These are phyloP conservation scores for Blastobotrys chiropterorum DNA, from an alignment of 805 yeast species.

Conservation along the genomic window DNA sequence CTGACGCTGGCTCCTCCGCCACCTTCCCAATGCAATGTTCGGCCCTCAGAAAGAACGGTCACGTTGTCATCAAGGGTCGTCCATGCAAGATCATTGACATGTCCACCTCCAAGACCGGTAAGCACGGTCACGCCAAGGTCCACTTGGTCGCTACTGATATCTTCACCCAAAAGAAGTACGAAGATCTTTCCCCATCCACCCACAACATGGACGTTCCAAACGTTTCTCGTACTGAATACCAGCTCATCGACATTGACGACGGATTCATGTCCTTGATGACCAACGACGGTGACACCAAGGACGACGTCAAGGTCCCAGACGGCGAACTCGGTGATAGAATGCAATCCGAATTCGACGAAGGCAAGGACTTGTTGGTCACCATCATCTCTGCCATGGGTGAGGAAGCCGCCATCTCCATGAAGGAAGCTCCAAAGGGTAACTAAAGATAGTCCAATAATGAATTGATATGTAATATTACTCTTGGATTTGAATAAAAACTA, in stretches of 20 bases:
- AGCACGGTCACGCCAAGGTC: constrained; percentile 99
- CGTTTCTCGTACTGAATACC: constrained; percentile 92
- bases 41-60: constrained; percentile 99
- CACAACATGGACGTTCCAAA: constrained; percentile 99
- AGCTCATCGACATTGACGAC: constrained; percentile 94
- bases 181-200: constrained; percentile 99
- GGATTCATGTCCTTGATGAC: constrained; percentile 97
- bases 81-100: constrained; percentile 99
- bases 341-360: constrained; percentile 92
- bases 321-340: constrained; percentile 94
- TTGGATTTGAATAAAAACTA: too few species aligned
- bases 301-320: constrained; percentile 97
- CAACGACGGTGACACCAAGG: constrained; percentile 97
- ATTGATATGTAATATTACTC: too few species aligned
- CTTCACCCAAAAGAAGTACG: constrained; percentile 98
- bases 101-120: constrained; percentile 99
- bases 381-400: constrained; percentile 98
- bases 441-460: too few species aligned
- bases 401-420: constrained; percentile 97
- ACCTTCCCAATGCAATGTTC: constrained; percentile 99
- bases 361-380: constrained; percentile 95
- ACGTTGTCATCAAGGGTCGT: constrained; percentile 97
- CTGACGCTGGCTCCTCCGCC: constrained; percentile 97
- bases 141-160: constrained; percentile 98
- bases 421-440: constrained; percentile 90